These are phyloP conservation scores for Sungouiozyma intestinalis DNA, from an alignment of 805 yeast genomes.

Conservation along the genomic window DNA sequence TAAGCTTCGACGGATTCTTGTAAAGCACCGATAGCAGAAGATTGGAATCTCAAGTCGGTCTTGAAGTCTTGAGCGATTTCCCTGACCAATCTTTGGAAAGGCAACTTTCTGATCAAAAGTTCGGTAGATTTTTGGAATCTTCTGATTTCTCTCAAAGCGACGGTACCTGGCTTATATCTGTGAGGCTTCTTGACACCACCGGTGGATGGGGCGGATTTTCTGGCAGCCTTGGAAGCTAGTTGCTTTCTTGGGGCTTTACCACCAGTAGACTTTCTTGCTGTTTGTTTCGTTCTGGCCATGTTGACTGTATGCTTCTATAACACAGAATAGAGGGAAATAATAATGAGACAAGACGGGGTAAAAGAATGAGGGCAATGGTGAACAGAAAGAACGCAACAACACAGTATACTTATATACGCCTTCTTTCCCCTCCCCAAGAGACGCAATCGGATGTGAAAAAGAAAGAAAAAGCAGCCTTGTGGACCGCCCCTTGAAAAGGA, in stretches of 20 bases:
- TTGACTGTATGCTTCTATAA: background rate
- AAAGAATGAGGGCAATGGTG: background rate
- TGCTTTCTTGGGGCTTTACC: conserved; percentile 95
- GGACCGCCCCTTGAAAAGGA: background rate
- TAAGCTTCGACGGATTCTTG: conserved; percentile 99
- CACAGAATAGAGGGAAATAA: background rate
- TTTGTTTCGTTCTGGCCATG: conserved; percentile 91
- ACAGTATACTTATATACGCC: background rate
- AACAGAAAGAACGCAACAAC: background rate
- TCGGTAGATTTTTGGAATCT: conserved; percentile 96
- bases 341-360: background rate
- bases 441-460: too few relatives aligned
- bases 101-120: conserved; percentile 87
- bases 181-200: conserved; percentile 93
- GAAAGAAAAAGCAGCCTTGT: background rate
- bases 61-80: conserved; percentile 93
- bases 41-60: conserved; percentile 91
- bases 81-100: conserved; percentile 94
- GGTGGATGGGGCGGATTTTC: conserved; percentile 85
- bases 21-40: conserved; percentile 93
- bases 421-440: background rate
- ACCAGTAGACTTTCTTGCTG: conserved; percentile 92
- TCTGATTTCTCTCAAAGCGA: conserved; percentile 93
- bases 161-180: conserved; percentile 97
- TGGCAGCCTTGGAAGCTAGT: conserved; percentile 84